Evolutionary conservation across 1,284 basidiomycete species (phyloP), one percentile per base, ranked within the genome.

Genomic region (Fereydounia khargensis): DNA sequence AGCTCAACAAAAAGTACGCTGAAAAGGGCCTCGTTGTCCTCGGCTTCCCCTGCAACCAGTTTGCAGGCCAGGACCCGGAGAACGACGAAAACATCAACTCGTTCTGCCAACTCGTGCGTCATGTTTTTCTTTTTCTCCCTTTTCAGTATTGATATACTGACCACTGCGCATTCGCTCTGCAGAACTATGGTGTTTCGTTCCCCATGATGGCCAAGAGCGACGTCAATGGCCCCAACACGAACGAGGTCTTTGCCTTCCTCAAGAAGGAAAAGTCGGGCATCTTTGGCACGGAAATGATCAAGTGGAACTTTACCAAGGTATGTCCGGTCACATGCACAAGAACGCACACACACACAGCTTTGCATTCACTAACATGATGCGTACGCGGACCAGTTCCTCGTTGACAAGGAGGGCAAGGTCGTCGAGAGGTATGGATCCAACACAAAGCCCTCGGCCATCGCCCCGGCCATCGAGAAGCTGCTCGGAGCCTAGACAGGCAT

Each of bases 11-110:
- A 62, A 89, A 90, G 77, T 86, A 91, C 80, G 85, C 86, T 64
- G 84, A 86, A 46, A 80, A 82, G 50, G 87, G 81, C 14, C 81
- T 94, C 42, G 80, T 85, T 49, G 83, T 92, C 64, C 80, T 94
- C 47, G 90, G 91, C 2, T 92, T 92, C 81, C 90, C 90, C 23
- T 91, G 85, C 79, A 92, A 94, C 76, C 90, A 91, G 80, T 88
- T 88, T 47, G 78, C 65, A 8, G 44, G 48, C 34, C 73, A 75
- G 54, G 70, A 74, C 35, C 73, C 73, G 10, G 71, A 51, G 14
- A 45, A 63, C 28, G 70, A 74, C 37, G 68, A 73, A 4, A 48
- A 47, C 19, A 73, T 74, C 27, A 55, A 56, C 27, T 50, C 51
- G 22, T 72, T 74, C 39, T 74, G 72, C 53, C 50, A 61, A 35